Evolutionary conservation across 495 filamentous ascomycete genomes (phyloP).

Genomic region (Talaromyces wortmannii): DNA sequence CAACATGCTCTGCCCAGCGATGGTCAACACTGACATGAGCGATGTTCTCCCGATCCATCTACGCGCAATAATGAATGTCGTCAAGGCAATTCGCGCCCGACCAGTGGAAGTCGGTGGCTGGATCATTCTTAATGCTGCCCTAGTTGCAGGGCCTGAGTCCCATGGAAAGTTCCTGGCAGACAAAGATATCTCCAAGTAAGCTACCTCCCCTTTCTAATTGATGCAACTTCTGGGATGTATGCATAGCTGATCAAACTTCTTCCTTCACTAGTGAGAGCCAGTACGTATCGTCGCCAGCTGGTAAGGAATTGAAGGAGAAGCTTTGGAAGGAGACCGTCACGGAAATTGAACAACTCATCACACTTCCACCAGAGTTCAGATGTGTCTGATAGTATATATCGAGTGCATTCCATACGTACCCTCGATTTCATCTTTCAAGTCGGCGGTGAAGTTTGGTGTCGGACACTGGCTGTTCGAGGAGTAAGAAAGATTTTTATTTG

Average conservation of each 20-base stretch:
- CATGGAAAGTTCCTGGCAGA: constrained; percentile 10
- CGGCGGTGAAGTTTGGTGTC: neutral
- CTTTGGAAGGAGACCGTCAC: constrained; percentile 9
- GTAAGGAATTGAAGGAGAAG: constrained; percentile 5
- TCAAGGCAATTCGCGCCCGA: constrained; percentile 7
- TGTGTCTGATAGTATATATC: neutral
- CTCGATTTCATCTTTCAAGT: neutral
- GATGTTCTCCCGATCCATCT: constrained; percentile 6
- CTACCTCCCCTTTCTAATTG: neutral
- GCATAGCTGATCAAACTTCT: neutral
- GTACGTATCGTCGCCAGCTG: constrained; percentile 6
- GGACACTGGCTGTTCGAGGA: neutral
- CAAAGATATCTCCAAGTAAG: constrained; percentile 9
- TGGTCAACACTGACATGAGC: constrained; percentile 10
- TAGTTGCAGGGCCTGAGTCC: constrained; percentile 6
- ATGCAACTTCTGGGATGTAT: neutral
- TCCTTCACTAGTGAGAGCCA: constrained; percentile 1
- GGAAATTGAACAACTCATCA: constrained; percentile 5
- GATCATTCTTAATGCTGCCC: constrained; percentile 8
- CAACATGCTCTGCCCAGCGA: constrained; percentile 17
- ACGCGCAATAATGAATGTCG: constrained; percentile 1
- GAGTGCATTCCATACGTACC: neutral
- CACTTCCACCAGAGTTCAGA: constrained; percentile 3
- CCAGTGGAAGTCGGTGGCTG: constrained; percentile 8
- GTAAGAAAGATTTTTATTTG: neutral